Evolutionary conservation across 495 filamentous ascomycete genomes (phyloP).

Genomic region (Tetracladium setigerum): DNA sequence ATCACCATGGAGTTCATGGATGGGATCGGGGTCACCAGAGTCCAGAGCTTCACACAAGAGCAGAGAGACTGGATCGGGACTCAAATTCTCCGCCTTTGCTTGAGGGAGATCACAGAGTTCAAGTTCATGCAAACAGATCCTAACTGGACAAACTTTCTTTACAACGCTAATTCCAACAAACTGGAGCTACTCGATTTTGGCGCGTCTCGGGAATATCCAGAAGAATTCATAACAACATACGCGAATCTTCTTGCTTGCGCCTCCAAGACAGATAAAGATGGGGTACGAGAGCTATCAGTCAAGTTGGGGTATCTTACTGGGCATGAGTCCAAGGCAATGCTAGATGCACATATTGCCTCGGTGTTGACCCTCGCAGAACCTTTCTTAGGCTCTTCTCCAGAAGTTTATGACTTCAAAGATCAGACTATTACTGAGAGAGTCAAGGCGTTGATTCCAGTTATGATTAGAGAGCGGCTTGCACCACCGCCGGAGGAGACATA

Average conservation of each 20-base stretch:
- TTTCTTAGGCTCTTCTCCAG: conserved; percentile 66
- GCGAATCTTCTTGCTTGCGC: conserved; percentile 72
- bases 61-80: conserved; percentile 91
- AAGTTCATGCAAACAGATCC: conserved; percentile 98
- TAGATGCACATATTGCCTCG: conserved; percentile 74
- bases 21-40: conserved; percentile 81
- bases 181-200: conserved; percentile 96
- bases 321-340: conserved; percentile 72
- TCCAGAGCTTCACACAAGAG: conserved; percentile 62
- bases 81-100: conserved; percentile 84
- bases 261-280: conserved; percentile 52
- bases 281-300: conserved; percentile 62
- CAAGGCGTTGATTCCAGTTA: conserved; percentile 75
- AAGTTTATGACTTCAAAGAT: conserved; percentile 82
- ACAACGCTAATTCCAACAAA: conserved; percentile 61
- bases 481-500: conserved; percentile 98
- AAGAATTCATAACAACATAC: conserved; percentile 71
- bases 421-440: conserved; percentile 97
- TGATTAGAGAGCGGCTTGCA: conserved; percentile 79
- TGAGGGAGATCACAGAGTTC: conserved; percentile 90
- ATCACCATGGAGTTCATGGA: conserved; percentile 89
- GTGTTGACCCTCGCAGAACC: conserved; percentile 89
- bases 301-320: conserved; percentile 89
- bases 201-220: conserved; percentile 78
- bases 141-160: conserved; percentile 99